A percentile compares a stretch with the other conserved stretches of the same genome.
Evolutionary conservation across 805 yeast species (phyloP).

Genomic region (Candida fluviatilis): DNA sequence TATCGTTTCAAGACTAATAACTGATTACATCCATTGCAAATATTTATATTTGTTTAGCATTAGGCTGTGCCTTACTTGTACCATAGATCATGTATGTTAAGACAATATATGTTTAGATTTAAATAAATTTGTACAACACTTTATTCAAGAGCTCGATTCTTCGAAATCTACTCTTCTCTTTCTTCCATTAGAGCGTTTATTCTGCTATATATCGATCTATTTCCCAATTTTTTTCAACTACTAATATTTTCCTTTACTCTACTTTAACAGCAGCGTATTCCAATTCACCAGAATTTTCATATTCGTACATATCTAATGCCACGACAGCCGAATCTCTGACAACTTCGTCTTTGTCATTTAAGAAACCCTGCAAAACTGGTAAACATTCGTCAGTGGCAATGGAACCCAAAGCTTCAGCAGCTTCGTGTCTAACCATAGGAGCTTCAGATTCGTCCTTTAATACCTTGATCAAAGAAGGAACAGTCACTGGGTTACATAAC

Average conservation of each 20-base stretch:
- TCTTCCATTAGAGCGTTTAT: no score
- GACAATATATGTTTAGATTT: no score
- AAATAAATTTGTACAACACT: no score
- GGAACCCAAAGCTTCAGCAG: slow-evolving; percentile 97
- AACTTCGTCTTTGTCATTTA: slow-evolving; percentile 79
- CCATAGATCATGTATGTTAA: neutral
- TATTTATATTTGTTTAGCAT: neutral
- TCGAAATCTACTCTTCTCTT: no score
- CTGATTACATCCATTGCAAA: slow-evolving; percentile 21
- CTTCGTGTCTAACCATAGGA: slow-evolving; percentile 99
- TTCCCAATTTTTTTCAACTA: neutral
- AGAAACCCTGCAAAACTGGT: slow-evolving; percentile 76
- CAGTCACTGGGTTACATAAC: slow-evolving; percentile 87
- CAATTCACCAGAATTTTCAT: slow-evolving; percentile 78
- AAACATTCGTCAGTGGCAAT: slow-evolving; percentile 95
- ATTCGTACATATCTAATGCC: slow-evolving; percentile 97
- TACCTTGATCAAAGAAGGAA: slow-evolving; percentile 81
- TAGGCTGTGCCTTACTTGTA: neutral
- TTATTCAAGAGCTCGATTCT: no score
- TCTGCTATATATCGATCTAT: no score
- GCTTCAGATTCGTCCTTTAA: slow-evolving; percentile 77
- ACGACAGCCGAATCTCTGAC: slow-evolving; percentile 97
- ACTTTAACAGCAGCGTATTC: slow-evolving; percentile 56
- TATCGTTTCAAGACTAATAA: slow-evolving; percentile 94
- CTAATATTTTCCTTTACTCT: neutral